Evolutionary conservation across 805 yeast genomes (phyloP), one percentile per base, ranked within the genome.

Genomic region (Gaillardinia entomophila): DNA sequence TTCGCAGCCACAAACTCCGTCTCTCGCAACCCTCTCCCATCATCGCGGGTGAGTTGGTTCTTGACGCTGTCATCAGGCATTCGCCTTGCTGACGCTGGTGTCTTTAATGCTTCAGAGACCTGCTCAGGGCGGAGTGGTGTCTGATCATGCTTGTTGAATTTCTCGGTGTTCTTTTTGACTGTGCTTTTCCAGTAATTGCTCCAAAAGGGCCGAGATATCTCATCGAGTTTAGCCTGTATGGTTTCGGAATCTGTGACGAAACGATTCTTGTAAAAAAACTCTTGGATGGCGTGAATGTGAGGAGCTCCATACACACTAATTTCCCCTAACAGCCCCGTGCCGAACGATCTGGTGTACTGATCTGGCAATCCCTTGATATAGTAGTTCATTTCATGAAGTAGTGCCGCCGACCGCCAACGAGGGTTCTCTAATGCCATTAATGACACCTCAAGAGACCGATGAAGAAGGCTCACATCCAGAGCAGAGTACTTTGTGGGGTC

Each of bases 361-460:
- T 50, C 49, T 0, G 80, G 75, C 7, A 79, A 44, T 3, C 68
- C 69, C 1, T 52, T 19, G 3, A 79, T 60, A 45, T 59, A 78
- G 37, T 71, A 77, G 19, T 68, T 68, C 84, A 81, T 79, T 49
- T 81, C 88, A 49, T 81, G 88, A 14, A 76, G 53, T 3, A 71
- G 58, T 2, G 83, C 65, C 1, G 69, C 65, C 0, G 76, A 66
- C 45, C 76, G 61, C 87, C 87, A 81, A 24, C 72, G 53, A 3
- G 67, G 53, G 46, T 77, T 75, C 2, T 51, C 40, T 20, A 80
- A 48, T 0, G 86, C 84, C 16, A 53, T 33, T 35, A 62, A 59
- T 1, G 84, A 70, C 4, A 59, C 59, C 12, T 52, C 56, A 10
- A 74, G 48, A 0, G 83, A 68, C 12, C 50, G 53, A n/a, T 51